Conservation (phyloP, 768 basidiomycete species). For the Galerina marginata region DNA sequence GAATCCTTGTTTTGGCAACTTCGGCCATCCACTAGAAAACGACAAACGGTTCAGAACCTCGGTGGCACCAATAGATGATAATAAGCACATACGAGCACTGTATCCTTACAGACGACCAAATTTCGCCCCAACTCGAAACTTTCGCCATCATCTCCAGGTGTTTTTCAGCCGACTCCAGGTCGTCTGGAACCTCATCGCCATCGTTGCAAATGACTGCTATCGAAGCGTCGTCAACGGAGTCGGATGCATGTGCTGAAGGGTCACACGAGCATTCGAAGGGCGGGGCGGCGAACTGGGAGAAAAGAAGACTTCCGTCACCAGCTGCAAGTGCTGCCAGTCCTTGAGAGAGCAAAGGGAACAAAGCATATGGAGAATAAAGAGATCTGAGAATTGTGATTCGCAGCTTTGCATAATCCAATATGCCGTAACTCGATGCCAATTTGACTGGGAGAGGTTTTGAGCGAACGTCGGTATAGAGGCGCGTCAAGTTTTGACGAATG, state of each 20-base stretch:
- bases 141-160: conserved; percentile 35
- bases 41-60: not conserved
- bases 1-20: conserved; percentile 27
- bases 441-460: conserved; percentile 39
- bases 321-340: conserved; percentile 39
- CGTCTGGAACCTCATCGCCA: conserved; percentile 41
- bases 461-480: conserved; percentile 36
- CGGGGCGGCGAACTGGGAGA: conserved; percentile 18
- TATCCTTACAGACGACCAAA: conserved; percentile 34
- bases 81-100: conserved; percentile 34
- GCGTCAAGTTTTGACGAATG: conserved; percentile 40
- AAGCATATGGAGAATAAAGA: conserved; percentile 41
- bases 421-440: conserved; percentile 34
- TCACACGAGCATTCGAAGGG: conserved; percentile 38
- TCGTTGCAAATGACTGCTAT: conserved; percentile 40
- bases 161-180: conserved; percentile 35
- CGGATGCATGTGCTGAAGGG: conserved; percentile 3
- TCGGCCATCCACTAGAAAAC: conserved; percentile 33
- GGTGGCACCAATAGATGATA: not conserved
- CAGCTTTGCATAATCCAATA: conserved; percentile 41
- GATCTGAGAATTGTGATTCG: conserved; percentile 34
- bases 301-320: conserved; percentile 36
- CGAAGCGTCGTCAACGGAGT: conserved; percentile 33
- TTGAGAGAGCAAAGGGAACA: conserved; percentile 39
- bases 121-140: conserved; percentile 36